Evolutionary conservation across 2,329 filamentous ascomycete species (phyloP), one percentile per base, ranked within the genome.

Genomic region (Talaromyces amestolkiae): DNA sequence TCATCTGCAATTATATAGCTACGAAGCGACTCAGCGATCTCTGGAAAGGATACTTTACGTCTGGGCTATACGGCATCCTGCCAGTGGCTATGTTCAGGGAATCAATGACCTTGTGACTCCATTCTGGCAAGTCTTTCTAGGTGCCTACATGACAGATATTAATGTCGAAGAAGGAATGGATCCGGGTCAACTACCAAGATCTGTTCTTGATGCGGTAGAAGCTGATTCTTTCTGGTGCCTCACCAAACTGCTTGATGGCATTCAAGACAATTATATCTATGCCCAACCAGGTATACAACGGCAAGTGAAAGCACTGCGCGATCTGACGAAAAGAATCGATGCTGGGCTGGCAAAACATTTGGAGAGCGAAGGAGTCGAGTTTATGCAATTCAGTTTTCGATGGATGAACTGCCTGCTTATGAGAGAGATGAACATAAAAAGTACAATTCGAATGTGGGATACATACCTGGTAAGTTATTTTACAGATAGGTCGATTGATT

Each of bases 361-460:
- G 47, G 92, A 97, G 75, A 86, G 86, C 27, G 93, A 98, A 78
- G 90, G 93, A 37, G 92, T 99, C 33, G 95, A 99, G 76, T 99
- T 99, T 74, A 99, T 99, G 73, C 95, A 99, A 75, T 99, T 99
- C 80, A 97, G 93, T 78, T 99, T 99, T 77, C 86, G 95, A 65
- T 99, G 95, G 95, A 99, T 99, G 95, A 99, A 99, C 74, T 99
- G 95, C 77, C 86, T 99, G 61, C 83, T 99, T 69, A 99, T 99
- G 95, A 87, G 95, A 69, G 95, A 99, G 80, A 91, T 99, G 69
- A 97, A 91, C 75, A 94, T 99, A 65, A 91, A 89, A 77, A 98
- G 97, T 76, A 97, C 93, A 0, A 96, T 99, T 69, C 86, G 95
- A 71, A 99, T 99, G 95, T 99, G 95, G 95, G 95, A 99, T 78